Conservation (phyloP, 2,329 filamentous ascomycete genomes). For the Erysiphe pulchra region DNA sequence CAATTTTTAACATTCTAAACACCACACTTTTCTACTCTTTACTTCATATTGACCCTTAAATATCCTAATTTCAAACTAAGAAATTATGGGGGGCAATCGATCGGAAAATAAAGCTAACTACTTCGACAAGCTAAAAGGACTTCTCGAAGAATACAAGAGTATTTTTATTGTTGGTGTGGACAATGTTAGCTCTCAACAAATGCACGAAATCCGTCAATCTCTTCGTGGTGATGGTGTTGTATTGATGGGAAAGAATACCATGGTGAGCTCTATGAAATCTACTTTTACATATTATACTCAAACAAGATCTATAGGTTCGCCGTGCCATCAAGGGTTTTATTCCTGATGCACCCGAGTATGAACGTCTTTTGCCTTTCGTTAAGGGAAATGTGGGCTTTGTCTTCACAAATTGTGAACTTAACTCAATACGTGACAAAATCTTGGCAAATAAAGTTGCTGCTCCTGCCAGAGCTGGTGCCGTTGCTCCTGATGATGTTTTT, state of each 20-base stretch:
- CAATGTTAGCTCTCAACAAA: constrained; percentile 99
- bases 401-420: constrained; percentile 96
- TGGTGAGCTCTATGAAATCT: constrained; percentile 32
- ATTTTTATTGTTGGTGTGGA: constrained; percentile 95
- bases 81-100: constrained; percentile 75
- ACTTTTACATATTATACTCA: too few relatives aligned
- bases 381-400: constrained; percentile 98
- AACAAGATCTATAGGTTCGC: constrained; percentile 39
- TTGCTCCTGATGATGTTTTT: constrained; percentile 84
- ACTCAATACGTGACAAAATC: constrained; percentile 79
- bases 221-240: constrained; percentile 84
- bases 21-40: too few relatives aligned
- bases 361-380: constrained; percentile 87
- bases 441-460: constrained; percentile 92
- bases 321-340: constrained; percentile 94
- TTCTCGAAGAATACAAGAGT: constrained; percentile 89
- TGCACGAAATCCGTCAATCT: constrained; percentile 96
- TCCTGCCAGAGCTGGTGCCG: constrained; percentile 88
- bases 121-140: constrained; percentile 98
- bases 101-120: constrained; percentile 80
- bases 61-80: constrained; percentile 89
- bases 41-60: constrained; percentile 55
- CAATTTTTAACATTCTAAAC: too few relatives aligned
- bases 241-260: constrained; percentile 99
- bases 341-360: constrained; percentile 78